phyloP scores from a whole-genome alignment of 2,329 filamentous ascomycete genomes.

The Colletotrichum euphorbiae region DNA sequence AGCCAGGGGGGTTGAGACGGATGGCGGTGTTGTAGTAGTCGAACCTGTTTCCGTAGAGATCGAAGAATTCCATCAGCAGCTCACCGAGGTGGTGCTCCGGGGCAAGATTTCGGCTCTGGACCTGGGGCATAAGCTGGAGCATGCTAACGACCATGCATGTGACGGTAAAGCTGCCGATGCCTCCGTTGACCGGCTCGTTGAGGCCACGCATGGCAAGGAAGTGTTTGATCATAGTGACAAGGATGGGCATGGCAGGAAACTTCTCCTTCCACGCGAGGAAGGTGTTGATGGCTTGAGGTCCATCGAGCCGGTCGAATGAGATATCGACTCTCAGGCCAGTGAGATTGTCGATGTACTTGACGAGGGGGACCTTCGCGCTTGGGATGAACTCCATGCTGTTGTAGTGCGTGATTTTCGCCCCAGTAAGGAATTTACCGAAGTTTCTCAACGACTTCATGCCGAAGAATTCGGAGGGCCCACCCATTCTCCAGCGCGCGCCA shows the following conservation, averaged over 20 bases:
- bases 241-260: conserved; percentile 85
- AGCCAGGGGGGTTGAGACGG: conserved; percentile 77
- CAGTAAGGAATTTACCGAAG: conserved; percentile 71
- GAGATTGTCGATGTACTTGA: conserved; percentile 86
- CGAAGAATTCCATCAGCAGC: conserved; percentile 86
- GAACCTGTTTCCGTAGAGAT: conserved; percentile 88
- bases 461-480: conserved; percentile 59
- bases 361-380: conserved; percentile 85
- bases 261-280: conserved; percentile 82
- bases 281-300: conserved; percentile 82
- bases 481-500: conserved; percentile 54
- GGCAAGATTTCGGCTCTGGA: conserved; percentile 69
- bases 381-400: conserved; percentile 75
- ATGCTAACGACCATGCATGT: conserved; percentile 94
- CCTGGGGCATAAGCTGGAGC: conserved; percentile 81
- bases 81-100: conserved; percentile 79
- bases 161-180: conserved; percentile 92
- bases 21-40: conserved; percentile 79
- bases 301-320: conserved; percentile 92
- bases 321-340: conserved; percentile 90
- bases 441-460: conserved; percentile 68
- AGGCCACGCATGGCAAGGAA: conserved; percentile 88
- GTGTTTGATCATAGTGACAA: conserved; percentile 93
- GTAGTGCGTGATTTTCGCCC: conserved; percentile 66
- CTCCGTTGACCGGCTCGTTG: conserved; percentile 92